Evolutionary conservation across 148 eudicot genomes (phyloP), one percentile per base, ranked within the genome.

Genomic region (Spergularia marina): DNA sequence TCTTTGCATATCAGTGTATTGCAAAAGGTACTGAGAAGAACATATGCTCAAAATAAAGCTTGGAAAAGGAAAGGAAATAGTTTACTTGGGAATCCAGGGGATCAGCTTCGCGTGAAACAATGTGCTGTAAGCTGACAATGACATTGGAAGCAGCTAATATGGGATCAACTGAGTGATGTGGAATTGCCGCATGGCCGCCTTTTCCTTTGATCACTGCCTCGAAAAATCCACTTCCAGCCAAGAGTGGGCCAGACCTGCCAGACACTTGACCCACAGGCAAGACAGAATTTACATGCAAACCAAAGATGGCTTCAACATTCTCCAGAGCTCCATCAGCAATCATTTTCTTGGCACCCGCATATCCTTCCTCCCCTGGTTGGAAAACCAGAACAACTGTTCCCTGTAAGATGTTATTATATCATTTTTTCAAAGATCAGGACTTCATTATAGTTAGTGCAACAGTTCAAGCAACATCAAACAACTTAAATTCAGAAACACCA

Each of bases 91-190:
- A 89, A 66, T 90, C 96, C 71, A 92, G 83, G 68, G 97, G 97
- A 82, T 92, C 96, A 10, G 96, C 85, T 87, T 92, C 97, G n/a
- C 97, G 91, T 8, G 97, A 92, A 74, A 92, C 88, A 54, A 92
- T 82, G 68, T 87, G 90, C 68, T 90, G 96, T 67, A 92, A 83
- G 83, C 88, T 90, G 69, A 90, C 69, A 53, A 92, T 78, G 2
- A 89, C 89, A 61, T 77, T 87, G 13, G 96, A 92, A 60, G 91
- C 92, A n/a, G 95, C 93, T 65, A 92, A 54, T 12, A 92, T 87
- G 6, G 96, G 97, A 76, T 92, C 97, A 3, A 87, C 85, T 5
- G 96, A 76, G 71, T 82, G 87, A 54, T 92, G 96, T 20, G 98
- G 96, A 79, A 89, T 80, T 40, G 96, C 98, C 12, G 90, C 98